Percentiles rank a stretch among this genome's conserved stretches.
phyloP scores from a whole-genome alignment of 495 filamentous ascomycete genomes.

The Penicillium crystallinum region DNA sequence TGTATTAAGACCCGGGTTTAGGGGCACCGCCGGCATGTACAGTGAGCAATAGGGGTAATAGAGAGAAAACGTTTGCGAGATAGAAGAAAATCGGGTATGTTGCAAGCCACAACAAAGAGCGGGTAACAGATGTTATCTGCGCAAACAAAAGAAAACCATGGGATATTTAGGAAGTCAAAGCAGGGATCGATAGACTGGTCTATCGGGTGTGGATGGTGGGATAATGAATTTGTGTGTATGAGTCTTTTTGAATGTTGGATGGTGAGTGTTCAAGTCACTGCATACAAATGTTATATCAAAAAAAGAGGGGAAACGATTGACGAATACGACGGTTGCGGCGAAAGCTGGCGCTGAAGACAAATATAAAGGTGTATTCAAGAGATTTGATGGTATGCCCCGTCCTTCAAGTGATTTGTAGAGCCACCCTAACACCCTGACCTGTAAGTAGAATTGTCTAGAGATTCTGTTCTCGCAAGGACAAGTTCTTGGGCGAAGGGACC shows the following conservation, averaged over 20 bases:
- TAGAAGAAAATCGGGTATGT: constrained; percentile 10
- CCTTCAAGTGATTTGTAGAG: constrained; percentile 20
- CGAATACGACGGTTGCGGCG: constrained; percentile 27
- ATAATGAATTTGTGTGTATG: constrained; percentile 25
- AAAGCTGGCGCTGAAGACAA: constrained; percentile 13
- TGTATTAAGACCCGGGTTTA: constrained; percentile 32
- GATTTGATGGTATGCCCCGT: constrained; percentile 14
- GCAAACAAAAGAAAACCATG: neutral
- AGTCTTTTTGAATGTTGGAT: constrained; percentile 28
- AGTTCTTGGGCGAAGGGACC: too few species aligned
- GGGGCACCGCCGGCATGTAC: constrained; percentile 29
- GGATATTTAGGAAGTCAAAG: constrained; percentile 13
- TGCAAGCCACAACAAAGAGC: constrained; percentile 11
- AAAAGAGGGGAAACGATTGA: constrained; percentile 3
- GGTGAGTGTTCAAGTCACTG: constrained; percentile 29
- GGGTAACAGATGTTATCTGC: neutral
- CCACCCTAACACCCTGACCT: constrained; percentile 16
- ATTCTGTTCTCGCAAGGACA: constrained; percentile 64
- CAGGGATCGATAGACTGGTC: constrained; percentile 24
- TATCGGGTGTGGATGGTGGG: constrained; percentile 26
- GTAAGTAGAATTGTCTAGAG: constrained; percentile 44
- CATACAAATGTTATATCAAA: constrained; percentile 36
- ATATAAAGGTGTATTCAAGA: constrained; percentile 8
- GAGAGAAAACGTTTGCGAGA: constrained; percentile 11
- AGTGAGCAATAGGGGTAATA: constrained; percentile 20